phyloP scores from a whole-genome alignment of 768 basidiomycete species.

The Pluteus cervinus region DNA sequence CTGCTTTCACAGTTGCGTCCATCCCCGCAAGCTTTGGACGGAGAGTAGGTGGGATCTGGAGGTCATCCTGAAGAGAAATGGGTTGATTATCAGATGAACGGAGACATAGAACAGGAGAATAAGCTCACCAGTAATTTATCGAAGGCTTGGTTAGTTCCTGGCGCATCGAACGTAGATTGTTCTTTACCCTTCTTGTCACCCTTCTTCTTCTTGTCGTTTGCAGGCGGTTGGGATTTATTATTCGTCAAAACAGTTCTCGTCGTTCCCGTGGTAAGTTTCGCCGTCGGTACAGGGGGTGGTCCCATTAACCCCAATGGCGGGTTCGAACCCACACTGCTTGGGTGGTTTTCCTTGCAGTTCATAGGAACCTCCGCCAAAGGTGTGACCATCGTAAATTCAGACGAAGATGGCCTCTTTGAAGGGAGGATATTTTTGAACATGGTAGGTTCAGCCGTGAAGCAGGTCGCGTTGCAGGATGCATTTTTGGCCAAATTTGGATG shows the following conservation, averaged over 20 bases:
- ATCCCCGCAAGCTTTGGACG: conserved; percentile 76
- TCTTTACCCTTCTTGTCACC: conserved; percentile 34
- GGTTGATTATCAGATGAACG: conserved; percentile 4
- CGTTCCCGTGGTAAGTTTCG: conserved; percentile 12
- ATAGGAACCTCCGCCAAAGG: conserved; percentile 37
- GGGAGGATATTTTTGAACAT: conserved; percentile 85
- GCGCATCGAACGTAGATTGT: conserved; percentile 22
- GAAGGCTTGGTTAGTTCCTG: conserved; percentile 63
- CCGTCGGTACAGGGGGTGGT: no score
- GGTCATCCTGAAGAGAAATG: conserved; percentile 57
- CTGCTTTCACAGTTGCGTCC: conserved; percentile 83
- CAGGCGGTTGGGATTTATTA: conserved; percentile 26
- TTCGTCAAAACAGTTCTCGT: conserved; percentile 12
- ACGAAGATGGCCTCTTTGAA: conserved; percentile 55
- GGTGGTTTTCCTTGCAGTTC: conserved; percentile 67
- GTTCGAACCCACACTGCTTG: conserved; percentile 19
- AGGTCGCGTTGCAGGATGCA: no score
- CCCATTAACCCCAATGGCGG: no score
- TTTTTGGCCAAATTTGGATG: no score
- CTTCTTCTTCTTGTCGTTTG: conserved; percentile 36
- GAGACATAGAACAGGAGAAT: neutral
- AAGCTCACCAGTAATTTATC: conserved; percentile 70
- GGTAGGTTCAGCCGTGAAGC: conserved; percentile 15
- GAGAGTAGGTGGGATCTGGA: conserved; percentile 77
- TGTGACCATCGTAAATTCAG: conserved; percentile 73